Evolutionary conservation across 495 filamentous ascomycete species (phyloP), one percentile per base, ranked within the genome.

Genomic region (Daldinia vernicosa): DNA sequence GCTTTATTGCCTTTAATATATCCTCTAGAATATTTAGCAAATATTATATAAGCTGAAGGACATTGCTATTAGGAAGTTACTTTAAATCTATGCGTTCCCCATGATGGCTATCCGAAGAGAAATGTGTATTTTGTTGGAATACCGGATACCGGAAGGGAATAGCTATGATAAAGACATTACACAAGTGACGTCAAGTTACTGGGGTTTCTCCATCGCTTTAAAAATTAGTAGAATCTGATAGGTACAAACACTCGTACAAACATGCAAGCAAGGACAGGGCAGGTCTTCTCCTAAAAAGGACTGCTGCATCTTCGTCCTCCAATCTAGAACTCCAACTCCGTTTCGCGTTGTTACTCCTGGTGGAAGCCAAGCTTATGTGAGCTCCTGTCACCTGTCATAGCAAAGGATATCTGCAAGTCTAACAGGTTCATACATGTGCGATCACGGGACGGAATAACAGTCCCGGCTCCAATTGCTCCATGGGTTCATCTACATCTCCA

Each of bases 151-250:
- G 11, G 9, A n/a, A 37, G 33, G 17, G 17, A 26, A 37, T 39
- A 60, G 56, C 35, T 45, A 45, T 60, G 28, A 51, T 59, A 35
- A 33, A 33, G n/a, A n/a, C 17, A 50, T 58, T 51, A 45, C 51
- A 47, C 40, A 40, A 35, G 63, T 72, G 69, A 72, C 69, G 69
- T 72, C 69, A 72, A 40, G 53, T 14, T 26, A 8, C 35, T 63
- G 47, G 40, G 60, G 59, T 47, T 60, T 47, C 17, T 47, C 17
- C 47, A 47, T 63, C 19, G 27, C 61, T 50, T 71, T 67, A 59
- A 52, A 47, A 71, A 67, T 67, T 43, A 51, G 45, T 37, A 33
- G 45, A 37, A 28, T 57, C 17, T 71, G 69, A 71, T 67, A 66
- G 69, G 69, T 43, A 55, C 54, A 61, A 12, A 56, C 19, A n/a